These are phyloP conservation scores for Orbilia brochopaga DNA, from an alignment of 2,329 filamentous ascomycete genomes.

Conservation along the genomic window DNA sequence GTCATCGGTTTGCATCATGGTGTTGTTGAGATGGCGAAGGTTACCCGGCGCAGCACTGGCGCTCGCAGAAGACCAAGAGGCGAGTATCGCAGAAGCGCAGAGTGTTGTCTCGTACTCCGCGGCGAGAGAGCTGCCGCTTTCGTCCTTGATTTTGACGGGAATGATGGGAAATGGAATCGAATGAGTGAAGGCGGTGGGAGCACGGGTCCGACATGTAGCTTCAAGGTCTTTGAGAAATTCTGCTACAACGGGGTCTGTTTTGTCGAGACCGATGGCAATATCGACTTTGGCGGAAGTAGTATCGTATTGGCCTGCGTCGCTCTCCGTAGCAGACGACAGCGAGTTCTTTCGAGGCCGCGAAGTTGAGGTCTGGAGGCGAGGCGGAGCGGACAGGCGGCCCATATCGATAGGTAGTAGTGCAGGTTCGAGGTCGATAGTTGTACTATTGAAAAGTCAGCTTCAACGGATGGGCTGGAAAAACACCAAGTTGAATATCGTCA, in stretches of 20 bases:
- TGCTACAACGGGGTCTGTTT: constrained; percentile 36
- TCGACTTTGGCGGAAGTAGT: constrained; percentile 46
- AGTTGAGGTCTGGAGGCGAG: constrained; percentile 40
- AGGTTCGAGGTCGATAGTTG: constrained; percentile 42
- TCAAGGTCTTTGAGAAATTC: constrained; percentile 46
- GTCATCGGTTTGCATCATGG: constrained; percentile 45
- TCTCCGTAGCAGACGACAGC: constrained; percentile 40
- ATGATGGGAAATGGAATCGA: constrained; percentile 44
- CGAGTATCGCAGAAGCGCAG: constrained; percentile 47
- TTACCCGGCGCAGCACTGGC: constrained; percentile 24
- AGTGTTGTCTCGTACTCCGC: constrained; percentile 47
- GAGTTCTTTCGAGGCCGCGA: constrained; percentile 44
- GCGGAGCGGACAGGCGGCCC: constrained; percentile 46
- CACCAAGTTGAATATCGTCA: not conserved
- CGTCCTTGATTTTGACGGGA: constrained; percentile 46
- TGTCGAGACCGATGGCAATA: constrained; percentile 42
- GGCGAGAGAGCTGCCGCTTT: constrained; percentile 43
- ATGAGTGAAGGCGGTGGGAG: constrained; percentile 41
- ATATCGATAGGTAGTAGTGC: constrained; percentile 43
- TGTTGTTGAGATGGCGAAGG: constrained; percentile 21
- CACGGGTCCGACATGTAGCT: constrained; percentile 39
- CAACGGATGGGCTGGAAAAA: not conserved
- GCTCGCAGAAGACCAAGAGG: constrained; percentile 44
- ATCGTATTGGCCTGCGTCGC: constrained; percentile 44
- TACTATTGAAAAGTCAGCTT: constrained; percentile 11